These are phyloP conservation scores for Fraxinus angustifolia DNA, from an alignment of 305 asterid species.

Conservation along the genomic window DNA sequence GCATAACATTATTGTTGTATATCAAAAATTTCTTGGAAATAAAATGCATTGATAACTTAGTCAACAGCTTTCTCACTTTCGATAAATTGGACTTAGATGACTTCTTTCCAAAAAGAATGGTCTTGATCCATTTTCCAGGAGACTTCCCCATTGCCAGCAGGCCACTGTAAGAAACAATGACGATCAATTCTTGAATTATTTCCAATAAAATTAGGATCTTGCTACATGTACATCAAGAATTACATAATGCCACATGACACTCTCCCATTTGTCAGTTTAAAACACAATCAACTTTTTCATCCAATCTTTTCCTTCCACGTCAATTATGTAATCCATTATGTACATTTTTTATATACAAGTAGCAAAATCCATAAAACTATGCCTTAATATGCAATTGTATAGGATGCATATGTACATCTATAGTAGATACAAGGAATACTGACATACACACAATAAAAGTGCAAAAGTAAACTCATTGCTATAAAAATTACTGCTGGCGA, in stretches of 20 bases:
- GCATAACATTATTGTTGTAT: not conserved
- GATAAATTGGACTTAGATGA: constrained; percentile 48
- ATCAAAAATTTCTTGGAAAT: not conserved
- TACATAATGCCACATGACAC: not conserved
- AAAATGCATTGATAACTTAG: not conserved
- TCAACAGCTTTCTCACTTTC: constrained; percentile 37
- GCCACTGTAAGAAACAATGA: constrained; percentile 17
- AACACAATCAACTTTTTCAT: not conserved
- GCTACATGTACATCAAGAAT: not conserved
- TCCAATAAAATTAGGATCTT: not conserved
- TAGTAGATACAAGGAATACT: not conserved
- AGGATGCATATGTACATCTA: not conserved
- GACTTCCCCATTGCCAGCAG: constrained; percentile 63
- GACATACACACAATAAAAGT: not conserved
- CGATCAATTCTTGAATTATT: constrained; percentile 32
- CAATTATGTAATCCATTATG: not conserved
- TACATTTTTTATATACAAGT: not conserved
- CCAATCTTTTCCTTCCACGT: not conserved
- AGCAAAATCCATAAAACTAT: not conserved
- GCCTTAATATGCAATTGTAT: not conserved
- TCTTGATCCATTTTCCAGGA: constrained; percentile 74
- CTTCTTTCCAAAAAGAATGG: constrained; percentile 65
- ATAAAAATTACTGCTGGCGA: not conserved
- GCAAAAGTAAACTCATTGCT: not conserved
- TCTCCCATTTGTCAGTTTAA: not conserved